phyloP scores from a whole-genome alignment of 169 alveolate genomes.

The Plasmodium relictum region DNA sequence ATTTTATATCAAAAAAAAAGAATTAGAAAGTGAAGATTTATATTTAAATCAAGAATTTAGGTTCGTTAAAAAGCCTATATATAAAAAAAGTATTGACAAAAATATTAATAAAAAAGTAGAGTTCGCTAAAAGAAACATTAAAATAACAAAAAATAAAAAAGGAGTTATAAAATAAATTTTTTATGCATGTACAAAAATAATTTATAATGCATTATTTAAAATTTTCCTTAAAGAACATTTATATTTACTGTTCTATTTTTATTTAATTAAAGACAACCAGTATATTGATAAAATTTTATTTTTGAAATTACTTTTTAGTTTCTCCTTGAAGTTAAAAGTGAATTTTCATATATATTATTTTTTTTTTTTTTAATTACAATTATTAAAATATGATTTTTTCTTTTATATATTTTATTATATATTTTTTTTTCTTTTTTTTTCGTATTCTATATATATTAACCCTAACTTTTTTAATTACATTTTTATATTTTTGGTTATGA shows the following conservation, averaged over 20 bases:
- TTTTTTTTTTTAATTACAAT: too few relatives aligned
- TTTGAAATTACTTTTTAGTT: background rate
- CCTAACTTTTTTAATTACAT: too few relatives aligned
- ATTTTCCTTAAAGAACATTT: conserved; percentile 1
- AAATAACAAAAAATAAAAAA: conserved; percentile 45
- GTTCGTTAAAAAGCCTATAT: conserved; percentile 69
- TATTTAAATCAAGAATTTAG: conserved; percentile 67
- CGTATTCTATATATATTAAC: too few relatives aligned
- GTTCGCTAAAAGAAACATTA: conserved; percentile 59
- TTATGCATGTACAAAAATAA: background rate
- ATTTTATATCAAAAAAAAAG: conserved; percentile 70
- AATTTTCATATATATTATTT: too few relatives aligned
- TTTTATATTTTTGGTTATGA: too few relatives aligned
- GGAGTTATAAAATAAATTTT: conserved; percentile 15
- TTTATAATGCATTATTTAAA: background rate
- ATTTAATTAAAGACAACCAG: background rate
- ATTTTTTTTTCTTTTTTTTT: too few relatives aligned
- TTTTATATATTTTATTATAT: too few relatives aligned
- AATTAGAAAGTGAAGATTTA: conserved; percentile 63
- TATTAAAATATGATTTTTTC: too few relatives aligned
- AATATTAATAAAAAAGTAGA: conserved; percentile 52
- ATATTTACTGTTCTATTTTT: conserved; percentile 14
- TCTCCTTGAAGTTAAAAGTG: too few relatives aligned
- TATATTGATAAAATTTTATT: background rate
- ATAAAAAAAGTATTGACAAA: conserved; percentile 58